A percentile compares a stretch with the other conserved stretches of the same genome.
Conservation (phyloP, 306 rosid species). For the Quercus alba region DNA sequence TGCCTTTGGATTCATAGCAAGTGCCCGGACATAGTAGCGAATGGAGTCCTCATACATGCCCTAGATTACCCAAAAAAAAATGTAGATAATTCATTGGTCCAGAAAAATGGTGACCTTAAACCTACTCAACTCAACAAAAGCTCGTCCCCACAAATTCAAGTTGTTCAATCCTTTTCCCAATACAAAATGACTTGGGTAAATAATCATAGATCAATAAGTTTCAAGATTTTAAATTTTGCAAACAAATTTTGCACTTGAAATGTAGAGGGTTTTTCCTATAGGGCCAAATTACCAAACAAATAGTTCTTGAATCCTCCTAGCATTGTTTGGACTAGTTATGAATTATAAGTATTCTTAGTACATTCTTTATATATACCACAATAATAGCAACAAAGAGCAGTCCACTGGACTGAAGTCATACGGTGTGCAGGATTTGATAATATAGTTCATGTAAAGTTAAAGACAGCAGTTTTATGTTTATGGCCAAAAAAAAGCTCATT, state of each 20-base stretch:
- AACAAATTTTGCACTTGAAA: background rate
- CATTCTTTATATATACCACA: background rate
- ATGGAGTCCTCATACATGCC: constrained; percentile 92
- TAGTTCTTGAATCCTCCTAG: background rate
- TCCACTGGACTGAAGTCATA: background rate
- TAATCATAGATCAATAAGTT: background rate
- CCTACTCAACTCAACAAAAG: background rate
- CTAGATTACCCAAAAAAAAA: constrained; percentile 30
- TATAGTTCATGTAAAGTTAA: background rate
- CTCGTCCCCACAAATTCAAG: background rate
- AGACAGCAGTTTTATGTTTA: background rate
- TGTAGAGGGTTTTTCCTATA: background rate
- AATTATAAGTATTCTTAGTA: background rate
- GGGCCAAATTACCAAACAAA: background rate
- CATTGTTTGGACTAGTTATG: background rate
- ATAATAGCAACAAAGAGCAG: background rate
- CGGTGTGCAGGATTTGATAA: background rate
- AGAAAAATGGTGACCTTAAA: background rate
- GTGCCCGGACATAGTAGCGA: constrained; percentile 92
- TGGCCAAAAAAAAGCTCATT: background rate
- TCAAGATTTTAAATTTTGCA: background rate
- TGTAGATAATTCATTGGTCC: background rate
- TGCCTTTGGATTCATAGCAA: constrained; percentile 95
- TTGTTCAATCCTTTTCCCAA: background rate
- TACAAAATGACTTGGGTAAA: background rate